Conservation (phyloP, 257 asterid species). For the Paraleonurus japonicus region DNA sequence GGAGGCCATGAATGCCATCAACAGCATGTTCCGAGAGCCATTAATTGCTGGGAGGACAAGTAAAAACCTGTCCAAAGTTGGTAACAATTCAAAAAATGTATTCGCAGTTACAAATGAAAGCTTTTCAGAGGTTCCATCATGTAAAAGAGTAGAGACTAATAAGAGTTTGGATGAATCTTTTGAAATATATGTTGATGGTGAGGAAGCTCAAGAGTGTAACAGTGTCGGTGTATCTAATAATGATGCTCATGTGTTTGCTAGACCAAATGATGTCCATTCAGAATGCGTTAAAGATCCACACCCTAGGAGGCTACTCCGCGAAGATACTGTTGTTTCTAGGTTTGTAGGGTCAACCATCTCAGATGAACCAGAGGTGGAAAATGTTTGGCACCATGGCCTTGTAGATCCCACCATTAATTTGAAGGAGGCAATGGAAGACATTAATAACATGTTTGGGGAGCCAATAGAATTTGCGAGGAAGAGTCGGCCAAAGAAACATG, state of each 20-base stretch:
- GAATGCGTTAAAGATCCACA: conserved; percentile 17
- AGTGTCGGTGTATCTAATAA: conserved; percentile 3
- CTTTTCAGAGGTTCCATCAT: neutral
- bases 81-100: conserved; percentile 33
- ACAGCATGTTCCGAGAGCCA: conserved; percentile 84
- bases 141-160: conserved; percentile 26
- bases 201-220: conserved; percentile 43
- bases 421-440: conserved; percentile 97
- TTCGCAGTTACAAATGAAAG: conserved; percentile 49
- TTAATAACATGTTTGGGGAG: conserved; percentile 89
- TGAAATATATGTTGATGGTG: conserved; percentile 68
- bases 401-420: conserved; percentile 89
- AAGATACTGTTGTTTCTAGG: conserved; percentile 72
- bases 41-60: conserved; percentile 41
- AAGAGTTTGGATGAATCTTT: conserved; percentile 50
- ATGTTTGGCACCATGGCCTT: conserved; percentile 94
- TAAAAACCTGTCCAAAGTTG: conserved; percentile 38
- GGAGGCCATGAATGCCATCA: conserved; percentile 83
- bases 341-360: conserved; percentile 94
- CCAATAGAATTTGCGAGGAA: conserved; percentile 63
- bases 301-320: conserved; percentile 48
- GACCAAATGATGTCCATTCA: conserved; percentile 43
- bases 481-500: conserved; percentile 75
- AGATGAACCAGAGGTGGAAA: conserved; percentile 31
- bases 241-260: conserved; percentile 47